These are phyloP conservation scores for Monosporozyma aquatica DNA, from an alignment of 805 yeast genomes.

Conservation along the genomic window DNA sequence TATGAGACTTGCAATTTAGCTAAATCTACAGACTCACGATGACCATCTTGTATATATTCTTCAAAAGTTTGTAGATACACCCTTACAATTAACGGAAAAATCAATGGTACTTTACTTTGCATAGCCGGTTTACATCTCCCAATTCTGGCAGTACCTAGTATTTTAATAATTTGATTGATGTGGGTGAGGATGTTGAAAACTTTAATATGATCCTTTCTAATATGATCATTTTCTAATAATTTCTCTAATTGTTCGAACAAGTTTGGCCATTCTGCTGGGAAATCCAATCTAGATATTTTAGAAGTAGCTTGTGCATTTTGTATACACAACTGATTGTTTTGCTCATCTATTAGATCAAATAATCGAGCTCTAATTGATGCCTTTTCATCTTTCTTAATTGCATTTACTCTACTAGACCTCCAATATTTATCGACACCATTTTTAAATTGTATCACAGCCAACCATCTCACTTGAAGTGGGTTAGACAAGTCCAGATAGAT, in stretches of 20 bases:
- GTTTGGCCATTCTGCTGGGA: constrained; percentile 79
- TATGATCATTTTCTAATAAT: constrained; percentile 37
- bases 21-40: constrained; percentile 22
- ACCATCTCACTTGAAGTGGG: constrained; percentile 68
- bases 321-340: constrained; percentile 61
- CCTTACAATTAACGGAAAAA: constrained; percentile 51
- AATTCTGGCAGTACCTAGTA: constrained; percentile 63
- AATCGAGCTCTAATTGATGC: constrained; percentile 46
- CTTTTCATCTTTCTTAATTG: constrained; percentile 62
- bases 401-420: constrained; percentile 56
- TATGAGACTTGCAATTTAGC: constrained; percentile 67
- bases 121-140: constrained; percentile 75
- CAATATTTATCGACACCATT: constrained; percentile 81
- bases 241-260: constrained; percentile 57
- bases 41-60: constrained; percentile 46
- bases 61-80: constrained; percentile 53
- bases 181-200: constrained; percentile 57
- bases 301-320: constrained; percentile 84
- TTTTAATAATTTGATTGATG: constrained; percentile 70
- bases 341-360: constrained; percentile 54
- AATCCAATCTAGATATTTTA: constrained; percentile 71
- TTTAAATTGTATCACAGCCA: constrained; percentile 79
- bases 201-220: constrained; percentile 40
- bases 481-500: constrained; percentile 51
- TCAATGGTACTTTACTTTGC: constrained; percentile 58